phyloP scores from a whole-genome alignment of 768 basidiomycete genomes.

The Lactifluus pinguis region DNA sequence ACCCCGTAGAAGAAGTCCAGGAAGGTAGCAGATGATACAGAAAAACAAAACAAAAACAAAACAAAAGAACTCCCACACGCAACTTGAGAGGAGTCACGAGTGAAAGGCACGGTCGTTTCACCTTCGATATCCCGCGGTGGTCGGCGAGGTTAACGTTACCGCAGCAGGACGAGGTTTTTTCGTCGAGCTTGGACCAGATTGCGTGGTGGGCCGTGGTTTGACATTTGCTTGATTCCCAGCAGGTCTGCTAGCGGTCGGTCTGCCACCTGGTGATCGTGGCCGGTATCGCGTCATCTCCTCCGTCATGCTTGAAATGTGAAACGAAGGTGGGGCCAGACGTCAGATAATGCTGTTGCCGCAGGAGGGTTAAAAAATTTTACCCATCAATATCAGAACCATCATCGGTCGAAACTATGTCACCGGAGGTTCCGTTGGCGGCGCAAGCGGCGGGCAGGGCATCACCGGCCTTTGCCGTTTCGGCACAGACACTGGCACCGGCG shows the following conservation, averaged over 20 bases:
- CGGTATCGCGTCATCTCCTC: neutral
- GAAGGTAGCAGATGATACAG: too few relatives aligned
- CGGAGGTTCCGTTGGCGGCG: neutral
- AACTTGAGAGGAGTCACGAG: neutral
- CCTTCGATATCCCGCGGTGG: neutral
- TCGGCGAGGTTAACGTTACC: neutral
- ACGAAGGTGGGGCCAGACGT: neutral
- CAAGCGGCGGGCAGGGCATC: neutral
- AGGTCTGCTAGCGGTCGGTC: neutral
- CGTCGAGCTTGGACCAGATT: neutral
- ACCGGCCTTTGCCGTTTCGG: neutral
- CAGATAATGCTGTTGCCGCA: neutral
- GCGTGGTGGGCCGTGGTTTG: neutral
- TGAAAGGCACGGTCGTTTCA: neutral
- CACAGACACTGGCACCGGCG: neutral
- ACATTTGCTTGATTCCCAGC: neutral
- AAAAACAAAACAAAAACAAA: too few relatives aligned
- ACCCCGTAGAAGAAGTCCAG: too few relatives aligned
- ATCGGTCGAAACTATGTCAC: neutral
- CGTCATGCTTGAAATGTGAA: neutral
- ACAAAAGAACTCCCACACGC: neutral
- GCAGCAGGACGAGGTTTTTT: neutral
- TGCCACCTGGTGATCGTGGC: neutral
- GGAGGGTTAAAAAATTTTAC: neutral
- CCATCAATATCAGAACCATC: neutral